Base-by-base conservation (phyloP, 768 basidiomycete species). In the Panus rudis region DNA sequence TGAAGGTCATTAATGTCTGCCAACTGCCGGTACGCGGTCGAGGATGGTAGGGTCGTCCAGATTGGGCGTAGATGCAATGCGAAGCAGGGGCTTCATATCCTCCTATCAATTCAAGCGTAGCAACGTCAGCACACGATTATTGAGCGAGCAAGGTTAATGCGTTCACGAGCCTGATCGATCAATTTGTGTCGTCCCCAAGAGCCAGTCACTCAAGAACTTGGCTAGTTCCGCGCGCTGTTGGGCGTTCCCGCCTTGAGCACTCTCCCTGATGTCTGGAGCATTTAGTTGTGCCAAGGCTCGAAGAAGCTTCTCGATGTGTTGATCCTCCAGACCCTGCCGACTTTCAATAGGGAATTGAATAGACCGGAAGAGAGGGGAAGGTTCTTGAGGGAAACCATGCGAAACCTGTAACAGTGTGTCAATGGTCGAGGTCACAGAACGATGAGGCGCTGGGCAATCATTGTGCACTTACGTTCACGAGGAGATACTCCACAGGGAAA, bases 401-500 rank as follows among this genome's bases (percentile, higher is more conserved):
- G 92, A 94, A 30, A 98, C 85, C 93, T 93, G 43, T n/a, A 32
- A 13, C 25, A 13, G 10, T 10, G 10, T 19, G 22, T 3, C 49
- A 39, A 52, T 24, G n/a, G n/a, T n/a, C 28, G 10, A n/a, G n/a
- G n/a, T n/a, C n/a, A n/a, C n/a, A n/a, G n/a, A n/a, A n/a, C n/a
- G n/a, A n/a, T n/a, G n/a, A n/a, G n/a, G n/a, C n/a, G n/a, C n/a
- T 14, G 16, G 33, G 16, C n/a, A 35, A 35, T 14, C 33, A 20
- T 30, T 27, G 37, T 12, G 37, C 3, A 68, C 90, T 51, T 55
- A 96, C 94, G 55, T 94, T 98, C 49, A 98, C 82, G 52, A 99
- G 71, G 2, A 99, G 77, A 64, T 97, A 99, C 62, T 99, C 96
- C 12, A 98, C 94, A 0, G 96, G 96, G 67, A 99, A 99, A 54